A percentile compares a stretch with the other conserved stretches of the same genome.
Conservation (phyloP, 106 monocot genomes). For the Dioscorea alata region DNA sequence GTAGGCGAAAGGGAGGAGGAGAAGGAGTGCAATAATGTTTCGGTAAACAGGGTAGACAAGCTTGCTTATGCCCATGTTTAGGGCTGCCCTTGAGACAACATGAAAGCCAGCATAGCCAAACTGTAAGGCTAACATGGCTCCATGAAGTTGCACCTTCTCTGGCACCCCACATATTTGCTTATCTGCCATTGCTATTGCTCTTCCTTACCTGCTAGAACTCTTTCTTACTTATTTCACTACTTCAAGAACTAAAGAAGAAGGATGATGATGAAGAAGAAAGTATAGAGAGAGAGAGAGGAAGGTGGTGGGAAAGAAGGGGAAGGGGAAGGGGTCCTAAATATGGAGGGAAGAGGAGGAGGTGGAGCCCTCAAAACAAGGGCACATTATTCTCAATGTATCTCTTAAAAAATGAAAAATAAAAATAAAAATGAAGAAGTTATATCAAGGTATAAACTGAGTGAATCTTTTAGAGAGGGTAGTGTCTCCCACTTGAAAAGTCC, state of each 20-base stretch:
- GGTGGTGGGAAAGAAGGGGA: too few species aligned
- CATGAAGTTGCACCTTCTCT: slow-evolving; percentile 71
- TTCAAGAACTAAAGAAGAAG: too few species aligned
- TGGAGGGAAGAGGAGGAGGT: neutral
- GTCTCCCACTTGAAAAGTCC: slow-evolving; percentile 12
- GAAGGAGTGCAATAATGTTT: slow-evolving; percentile 76
- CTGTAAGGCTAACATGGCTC: slow-evolving; percentile 70
- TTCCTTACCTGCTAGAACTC: neutral
- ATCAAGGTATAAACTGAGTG: slow-evolving; percentile 3
- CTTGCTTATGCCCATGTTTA: slow-evolving; percentile 92
- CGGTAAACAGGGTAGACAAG: slow-evolving; percentile 86
- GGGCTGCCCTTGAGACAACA: slow-evolving; percentile 68
- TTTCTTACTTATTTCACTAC: too few species aligned
- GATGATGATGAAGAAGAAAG: neutral
- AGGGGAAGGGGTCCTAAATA: neutral
- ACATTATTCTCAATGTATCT: too few species aligned
- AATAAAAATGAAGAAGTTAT: neutral
- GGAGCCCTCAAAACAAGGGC: neutral
- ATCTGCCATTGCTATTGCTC: slow-evolving; percentile 34
- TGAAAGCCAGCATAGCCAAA: slow-evolving; percentile 89
- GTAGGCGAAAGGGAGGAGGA: slow-evolving; percentile 88
- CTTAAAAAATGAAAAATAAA: too few species aligned
- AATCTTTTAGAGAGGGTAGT: slow-evolving; percentile 1
- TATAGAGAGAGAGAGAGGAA: neutral
- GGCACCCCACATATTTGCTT: slow-evolving; percentile 48